phyloP scores from a whole-genome alignment of 345 rosid species.

The Ricinus communis region DNA sequence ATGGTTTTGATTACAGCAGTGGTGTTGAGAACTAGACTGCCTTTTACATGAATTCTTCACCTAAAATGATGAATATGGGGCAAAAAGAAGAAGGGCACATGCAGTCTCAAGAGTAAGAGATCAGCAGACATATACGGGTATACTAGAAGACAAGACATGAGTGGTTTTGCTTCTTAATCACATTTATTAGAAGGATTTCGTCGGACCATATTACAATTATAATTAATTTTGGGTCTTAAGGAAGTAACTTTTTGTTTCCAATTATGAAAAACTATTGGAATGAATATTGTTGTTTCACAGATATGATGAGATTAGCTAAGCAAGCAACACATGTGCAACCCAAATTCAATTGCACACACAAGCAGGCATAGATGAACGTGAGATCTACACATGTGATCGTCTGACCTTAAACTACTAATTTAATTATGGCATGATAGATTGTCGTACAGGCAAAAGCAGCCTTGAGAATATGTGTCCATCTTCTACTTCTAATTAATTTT shows the following conservation, averaged over 20 bases:
- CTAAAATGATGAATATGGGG: too few relatives aligned
- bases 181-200: constrained; percentile 2
- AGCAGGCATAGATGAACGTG: neutral
- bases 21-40: too few relatives aligned
- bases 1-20: too few relatives aligned
- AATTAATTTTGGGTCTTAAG: constrained; percentile 1
- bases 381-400: constrained; percentile 2
- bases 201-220: neutral
- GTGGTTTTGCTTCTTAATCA: neutral
- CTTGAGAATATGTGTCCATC: constrained; percentile 12
- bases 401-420: neutral
- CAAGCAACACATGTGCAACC: constrained; percentile 15
- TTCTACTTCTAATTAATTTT: constrained; percentile 4
- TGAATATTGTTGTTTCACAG: neutral
- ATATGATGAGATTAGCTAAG: neutral
- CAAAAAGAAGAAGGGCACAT: neutral
- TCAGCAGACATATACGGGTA: neutral
- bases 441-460: constrained; percentile 15
- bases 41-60: too few relatives aligned
- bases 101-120: neutral
- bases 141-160: neutral
- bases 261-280: neutral
- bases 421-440: neutral
- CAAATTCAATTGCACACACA: neutral
- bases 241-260: neutral